phyloP scores from a whole-genome alignment of 2,329 filamentous ascomycete genomes.

The Paecilomyces dactylethromorphus region DNA sequence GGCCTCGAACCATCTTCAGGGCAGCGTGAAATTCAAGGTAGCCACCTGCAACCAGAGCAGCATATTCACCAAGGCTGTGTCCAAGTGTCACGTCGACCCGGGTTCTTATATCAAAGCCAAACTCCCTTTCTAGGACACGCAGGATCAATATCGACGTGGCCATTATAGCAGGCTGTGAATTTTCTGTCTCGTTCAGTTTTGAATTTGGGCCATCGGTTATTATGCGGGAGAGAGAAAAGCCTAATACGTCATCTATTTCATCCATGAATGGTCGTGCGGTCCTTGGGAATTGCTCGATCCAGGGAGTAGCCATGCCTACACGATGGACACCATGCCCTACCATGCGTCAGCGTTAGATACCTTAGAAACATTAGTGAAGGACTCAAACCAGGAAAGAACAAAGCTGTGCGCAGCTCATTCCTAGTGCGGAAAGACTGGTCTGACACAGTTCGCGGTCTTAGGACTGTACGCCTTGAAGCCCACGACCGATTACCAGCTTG shows the following conservation, averaged over 20 bases:
- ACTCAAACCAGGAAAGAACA: slow-evolving; percentile 42
- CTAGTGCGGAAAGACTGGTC: slow-evolving; percentile 1
- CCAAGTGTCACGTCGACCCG: slow-evolving; percentile 78
- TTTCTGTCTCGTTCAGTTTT: slow-evolving; percentile 70
- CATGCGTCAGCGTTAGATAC: slow-evolving; percentile 9
- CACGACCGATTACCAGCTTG: neutral
- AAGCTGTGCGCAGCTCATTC: slow-evolving; percentile 32
- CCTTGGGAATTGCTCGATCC: slow-evolving; percentile 77
- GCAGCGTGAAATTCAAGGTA: slow-evolving; percentile 74
- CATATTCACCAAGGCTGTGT: slow-evolving; percentile 89
- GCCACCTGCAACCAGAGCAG: slow-evolving; percentile 77
- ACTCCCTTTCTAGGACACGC: slow-evolving; percentile 77
- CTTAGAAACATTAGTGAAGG: neutral
- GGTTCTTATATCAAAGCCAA: slow-evolving; percentile 64
- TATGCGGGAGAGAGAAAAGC: slow-evolving; percentile 66
- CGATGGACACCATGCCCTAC: slow-evolving; percentile 82
- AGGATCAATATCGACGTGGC: slow-evolving; percentile 86
- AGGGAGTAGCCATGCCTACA: slow-evolving; percentile 78
- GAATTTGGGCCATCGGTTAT: slow-evolving; percentile 76
- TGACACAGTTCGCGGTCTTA: neutral
- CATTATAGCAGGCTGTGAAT: slow-evolving; percentile 95
- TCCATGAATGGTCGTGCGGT: slow-evolving; percentile 72
- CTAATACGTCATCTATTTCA: slow-evolving; percentile 73
- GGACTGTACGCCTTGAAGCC: neutral
- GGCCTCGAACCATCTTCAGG: slow-evolving; percentile 65